Conservation (phyloP, 2,329 filamentous ascomycete genomes). For the Coniella lustricola region DNA sequence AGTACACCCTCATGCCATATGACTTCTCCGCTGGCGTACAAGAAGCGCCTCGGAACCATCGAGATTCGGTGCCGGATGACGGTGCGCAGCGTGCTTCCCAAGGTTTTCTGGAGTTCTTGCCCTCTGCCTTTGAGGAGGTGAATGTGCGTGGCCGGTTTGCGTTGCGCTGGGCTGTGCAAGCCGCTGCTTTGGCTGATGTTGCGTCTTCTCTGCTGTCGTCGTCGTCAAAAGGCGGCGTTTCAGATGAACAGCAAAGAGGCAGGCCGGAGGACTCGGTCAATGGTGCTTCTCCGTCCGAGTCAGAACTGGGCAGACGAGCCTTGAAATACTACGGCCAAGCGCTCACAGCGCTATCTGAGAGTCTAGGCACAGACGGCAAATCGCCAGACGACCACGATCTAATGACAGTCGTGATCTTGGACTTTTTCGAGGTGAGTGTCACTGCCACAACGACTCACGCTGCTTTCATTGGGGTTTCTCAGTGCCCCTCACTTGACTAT, state of each 20-base stretch:
- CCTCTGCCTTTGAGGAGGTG: constrained; percentile 30
- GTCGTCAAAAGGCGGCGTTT: too few relatives aligned
- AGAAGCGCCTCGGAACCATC: too few relatives aligned
- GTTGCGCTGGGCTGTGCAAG: constrained; percentile 31
- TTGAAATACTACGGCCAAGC: constrained; percentile 30
- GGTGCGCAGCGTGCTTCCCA: constrained; percentile 28
- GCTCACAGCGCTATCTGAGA: constrained; percentile 26
- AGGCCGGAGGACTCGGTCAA: too few relatives aligned
- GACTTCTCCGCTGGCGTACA: background rate
- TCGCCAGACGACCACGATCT: constrained; percentile 32
- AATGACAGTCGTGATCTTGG: constrained; percentile 33
- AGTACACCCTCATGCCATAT: constrained; percentile 30
- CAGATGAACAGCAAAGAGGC: too few relatives aligned
- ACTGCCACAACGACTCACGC: too few relatives aligned
- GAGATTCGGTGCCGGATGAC: too few relatives aligned
- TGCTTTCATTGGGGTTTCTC: too few relatives aligned
- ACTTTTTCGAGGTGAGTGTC: constrained; percentile 31
- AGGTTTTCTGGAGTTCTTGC: constrained; percentile 33
- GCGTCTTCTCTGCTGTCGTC: constrained; percentile 11
- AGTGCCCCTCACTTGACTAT: too few relatives aligned
- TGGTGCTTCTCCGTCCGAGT: too few relatives aligned
- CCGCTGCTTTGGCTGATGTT: constrained; percentile 28
- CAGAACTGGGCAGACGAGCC: constrained; percentile 21
- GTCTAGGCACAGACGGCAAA: constrained; percentile 25
- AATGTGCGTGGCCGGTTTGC: constrained; percentile 30